Conservation (phyloP, 345 rosid genomes). For the Eucalyptus guilfoylei region DNA sequence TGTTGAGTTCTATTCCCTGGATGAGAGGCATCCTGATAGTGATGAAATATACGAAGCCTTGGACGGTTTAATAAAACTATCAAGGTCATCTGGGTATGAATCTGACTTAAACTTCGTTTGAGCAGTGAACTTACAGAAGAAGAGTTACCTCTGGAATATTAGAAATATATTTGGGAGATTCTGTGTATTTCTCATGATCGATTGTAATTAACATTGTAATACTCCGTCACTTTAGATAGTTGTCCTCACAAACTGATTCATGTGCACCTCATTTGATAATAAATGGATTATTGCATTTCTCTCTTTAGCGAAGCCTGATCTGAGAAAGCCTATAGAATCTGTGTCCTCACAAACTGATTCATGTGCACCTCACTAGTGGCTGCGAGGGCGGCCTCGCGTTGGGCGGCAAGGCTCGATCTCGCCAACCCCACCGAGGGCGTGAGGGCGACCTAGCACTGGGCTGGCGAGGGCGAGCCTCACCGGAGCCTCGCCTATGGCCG, state of each 20-base stretch:
- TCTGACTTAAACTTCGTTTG: conserved; percentile 6
- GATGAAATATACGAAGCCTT: conserved; percentile 38
- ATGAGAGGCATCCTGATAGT: conserved; percentile 48
- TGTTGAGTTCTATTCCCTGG: conserved; percentile 65
- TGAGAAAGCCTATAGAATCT: background rate
- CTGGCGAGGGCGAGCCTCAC: no score
- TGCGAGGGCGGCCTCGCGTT: no score
- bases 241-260: no score
- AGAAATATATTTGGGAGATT: background rate
- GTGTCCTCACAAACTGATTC: no score
- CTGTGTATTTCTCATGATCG: no score
- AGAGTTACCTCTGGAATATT: background rate
- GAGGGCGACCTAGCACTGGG: no score
- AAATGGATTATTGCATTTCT: no score
- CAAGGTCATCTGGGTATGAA: conserved; percentile 13
- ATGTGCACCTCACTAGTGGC: no score
- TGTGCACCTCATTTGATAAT: no score
- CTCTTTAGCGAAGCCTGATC: background rate
- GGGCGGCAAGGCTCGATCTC: no score
- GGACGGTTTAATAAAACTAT: conserved; percentile 28
- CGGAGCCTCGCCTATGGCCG: no score
- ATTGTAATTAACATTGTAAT: background rate
- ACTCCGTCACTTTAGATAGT: background rate
- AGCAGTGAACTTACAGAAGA: background rate
- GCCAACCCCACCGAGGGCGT: no score